These are phyloP conservation scores for Musa schizocarpa DNA, from an alignment of 176 grass and related monocot genomes.

Conservation along the genomic window DNA sequence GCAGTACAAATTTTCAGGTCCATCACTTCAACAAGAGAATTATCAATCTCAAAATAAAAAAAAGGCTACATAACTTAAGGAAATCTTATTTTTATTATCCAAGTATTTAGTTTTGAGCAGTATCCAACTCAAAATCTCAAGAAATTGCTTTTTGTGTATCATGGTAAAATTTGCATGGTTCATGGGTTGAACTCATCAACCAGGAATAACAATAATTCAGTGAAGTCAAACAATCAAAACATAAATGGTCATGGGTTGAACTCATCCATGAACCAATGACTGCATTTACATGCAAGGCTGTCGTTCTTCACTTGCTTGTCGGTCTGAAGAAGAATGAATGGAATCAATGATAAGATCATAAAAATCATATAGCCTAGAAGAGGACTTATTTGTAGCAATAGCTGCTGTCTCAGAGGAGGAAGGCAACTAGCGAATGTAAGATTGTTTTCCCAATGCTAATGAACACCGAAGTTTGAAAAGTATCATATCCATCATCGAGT, in stretches of 20 bases:
- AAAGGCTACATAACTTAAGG: no score
- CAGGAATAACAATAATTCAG: not conserved
- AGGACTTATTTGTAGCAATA: not conserved
- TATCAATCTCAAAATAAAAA: no score
- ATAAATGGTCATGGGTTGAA: not conserved
- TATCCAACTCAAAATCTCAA: no score
- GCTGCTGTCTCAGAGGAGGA: slow-evolving; percentile 56
- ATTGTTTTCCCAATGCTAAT: slow-evolving; percentile 33
- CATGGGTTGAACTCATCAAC: no score
- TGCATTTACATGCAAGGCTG: not conserved
- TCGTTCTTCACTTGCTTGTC: not conserved
- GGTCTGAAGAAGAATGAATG: slow-evolving; percentile 4
- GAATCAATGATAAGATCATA: not conserved
- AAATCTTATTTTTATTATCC: no score
- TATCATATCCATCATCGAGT: slow-evolving; percentile 21
- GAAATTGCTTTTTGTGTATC: not conserved
- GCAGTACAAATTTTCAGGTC: no score
- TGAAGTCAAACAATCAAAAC: not conserved
- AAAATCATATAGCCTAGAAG: not conserved
- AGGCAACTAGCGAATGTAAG: slow-evolving; percentile 51
- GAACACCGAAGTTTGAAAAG: no score
- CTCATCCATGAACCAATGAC: not conserved
- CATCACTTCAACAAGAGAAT: no score
- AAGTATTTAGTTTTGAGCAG: no score
- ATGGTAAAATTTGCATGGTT: not conserved